Evolutionary conservation across 345 rosid species (phyloP).

Genomic region (Pelargonium nanum): DNA sequence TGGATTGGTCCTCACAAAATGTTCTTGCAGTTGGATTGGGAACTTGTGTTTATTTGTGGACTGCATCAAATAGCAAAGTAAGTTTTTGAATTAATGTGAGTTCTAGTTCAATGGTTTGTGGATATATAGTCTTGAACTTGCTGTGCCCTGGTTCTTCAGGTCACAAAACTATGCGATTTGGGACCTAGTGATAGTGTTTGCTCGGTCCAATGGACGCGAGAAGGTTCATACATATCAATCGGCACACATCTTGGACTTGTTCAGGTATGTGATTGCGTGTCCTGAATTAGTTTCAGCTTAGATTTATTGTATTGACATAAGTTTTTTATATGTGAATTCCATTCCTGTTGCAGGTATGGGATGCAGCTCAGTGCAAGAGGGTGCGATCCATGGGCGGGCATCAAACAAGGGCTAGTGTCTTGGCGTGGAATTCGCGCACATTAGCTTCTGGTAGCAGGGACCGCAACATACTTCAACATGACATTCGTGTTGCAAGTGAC

Average conservation of each 20-base stretch:
- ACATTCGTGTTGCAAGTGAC: conserved; percentile 73
- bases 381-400: conserved; percentile 86
- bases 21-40: conserved; percentile 93
- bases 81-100: conserved; percentile 15
- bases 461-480: conserved; percentile 86
- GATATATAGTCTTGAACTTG: conserved; percentile 1
- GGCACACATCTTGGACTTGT: conserved; percentile 84
- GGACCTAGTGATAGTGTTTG: conserved; percentile 82
- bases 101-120: not conserved
- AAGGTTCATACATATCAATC: conserved; percentile 81
- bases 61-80: conserved; percentile 93
- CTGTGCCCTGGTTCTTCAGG: conserved; percentile 30
- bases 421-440: conserved; percentile 90
- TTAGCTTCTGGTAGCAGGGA: conserved; percentile 94
- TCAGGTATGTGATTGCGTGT: conserved; percentile 44
- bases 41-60: conserved; percentile 92
- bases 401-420: conserved; percentile 87
- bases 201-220: conserved; percentile 92
- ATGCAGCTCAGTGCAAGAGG: conserved; percentile 75
- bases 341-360: conserved; percentile 61
- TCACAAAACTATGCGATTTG: conserved; percentile 83
- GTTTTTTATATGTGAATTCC: not conserved
- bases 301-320: not conserved
- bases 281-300: not conserved
- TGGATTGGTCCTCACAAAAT: conserved; percentile 98